phyloP scores from a whole-genome alignment of 345 rosid genomes.

The Geranium brycei region DNA sequence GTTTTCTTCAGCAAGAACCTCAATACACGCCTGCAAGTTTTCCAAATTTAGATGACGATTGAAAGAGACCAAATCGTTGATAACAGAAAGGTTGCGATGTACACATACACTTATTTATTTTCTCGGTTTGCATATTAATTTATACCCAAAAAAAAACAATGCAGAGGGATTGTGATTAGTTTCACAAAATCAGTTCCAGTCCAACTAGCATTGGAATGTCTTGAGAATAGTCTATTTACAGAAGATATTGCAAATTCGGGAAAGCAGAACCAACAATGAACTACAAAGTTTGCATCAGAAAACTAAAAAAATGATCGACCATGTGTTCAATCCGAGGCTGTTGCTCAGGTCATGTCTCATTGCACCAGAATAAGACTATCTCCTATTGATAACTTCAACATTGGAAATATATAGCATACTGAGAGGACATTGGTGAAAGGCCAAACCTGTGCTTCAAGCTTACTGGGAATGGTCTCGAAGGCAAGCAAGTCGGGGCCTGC shows the following conservation, averaged over 20 bases:
- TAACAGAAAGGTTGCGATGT: background rate
- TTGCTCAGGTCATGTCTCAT: background rate
- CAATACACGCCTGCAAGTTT: slow-evolving; percentile 53
- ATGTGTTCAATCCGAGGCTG: background rate
- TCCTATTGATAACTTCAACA: background rate
- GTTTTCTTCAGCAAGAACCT: slow-evolving; percentile 73
- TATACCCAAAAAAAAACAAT: no score
- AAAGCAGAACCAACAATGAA: no score
- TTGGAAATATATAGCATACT: background rate
- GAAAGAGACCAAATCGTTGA: no score
- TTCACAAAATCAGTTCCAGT: no score
- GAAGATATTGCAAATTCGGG: no score
- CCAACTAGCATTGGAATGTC: no score
- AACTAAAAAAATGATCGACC: background rate
- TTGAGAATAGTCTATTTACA: no score
- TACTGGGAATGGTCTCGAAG: slow-evolving; percentile 86
- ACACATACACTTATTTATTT: no score
- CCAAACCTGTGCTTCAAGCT: slow-evolving; percentile 79
- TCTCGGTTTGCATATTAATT: no score
- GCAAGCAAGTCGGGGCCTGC: slow-evolving; percentile 86
- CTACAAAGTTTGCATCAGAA: no score
- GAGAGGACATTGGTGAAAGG: background rate
- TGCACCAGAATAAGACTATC: background rate
- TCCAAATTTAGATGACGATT: background rate
- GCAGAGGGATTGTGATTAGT: no score